These are phyloP conservation scores for Crepidotus variabilis DNA, from an alignment of 768 basidiomycete species.

Conservation along the genomic window DNA sequence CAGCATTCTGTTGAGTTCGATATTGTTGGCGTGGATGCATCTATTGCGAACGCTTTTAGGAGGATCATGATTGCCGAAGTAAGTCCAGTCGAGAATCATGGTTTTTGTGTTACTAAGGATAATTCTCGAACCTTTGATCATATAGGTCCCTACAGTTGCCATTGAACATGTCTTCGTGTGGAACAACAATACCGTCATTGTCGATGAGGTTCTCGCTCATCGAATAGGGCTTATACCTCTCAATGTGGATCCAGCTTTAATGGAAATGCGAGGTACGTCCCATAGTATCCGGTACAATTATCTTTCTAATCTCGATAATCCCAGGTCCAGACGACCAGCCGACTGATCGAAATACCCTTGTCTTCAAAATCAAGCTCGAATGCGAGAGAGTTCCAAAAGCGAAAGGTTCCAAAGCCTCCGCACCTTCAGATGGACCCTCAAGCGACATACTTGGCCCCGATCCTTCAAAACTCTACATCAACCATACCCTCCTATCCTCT, in stretches of 20 bases:
- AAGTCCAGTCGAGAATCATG: constrained; percentile 16
- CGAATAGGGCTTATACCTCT: constrained; percentile 91
- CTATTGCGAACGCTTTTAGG: constrained; percentile 92
- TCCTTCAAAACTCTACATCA: constrained; percentile 63
- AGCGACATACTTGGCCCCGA: constrained; percentile 27
- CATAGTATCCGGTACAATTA: background rate
- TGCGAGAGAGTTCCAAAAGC: constrained; percentile 52
- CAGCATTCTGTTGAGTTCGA: constrained; percentile 90
- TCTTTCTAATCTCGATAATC: background rate
- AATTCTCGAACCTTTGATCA: background rate
- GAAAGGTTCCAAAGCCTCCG: constrained; percentile 43
- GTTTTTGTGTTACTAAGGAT: background rate
- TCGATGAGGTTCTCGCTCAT: constrained; percentile 90
- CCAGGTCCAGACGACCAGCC: constrained; percentile 50
- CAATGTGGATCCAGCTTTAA: constrained; percentile 73
- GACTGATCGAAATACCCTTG: constrained; percentile 88
- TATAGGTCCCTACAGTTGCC: constrained; percentile 84
- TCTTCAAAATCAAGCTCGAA: constrained; percentile 69
- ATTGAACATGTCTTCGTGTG: constrained; percentile 90
- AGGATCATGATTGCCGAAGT: constrained; percentile 95
- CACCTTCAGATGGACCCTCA: constrained; percentile 3
- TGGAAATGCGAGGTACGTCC: constrained; percentile 52
- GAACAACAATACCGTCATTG: constrained; percentile 93
- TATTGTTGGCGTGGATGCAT: constrained; percentile 91
- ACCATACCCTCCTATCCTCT: constrained; percentile 64